phyloP scores from a whole-genome alignment of 2,329 filamentous ascomycete species.

The Claviceps fusiformis region DNA sequence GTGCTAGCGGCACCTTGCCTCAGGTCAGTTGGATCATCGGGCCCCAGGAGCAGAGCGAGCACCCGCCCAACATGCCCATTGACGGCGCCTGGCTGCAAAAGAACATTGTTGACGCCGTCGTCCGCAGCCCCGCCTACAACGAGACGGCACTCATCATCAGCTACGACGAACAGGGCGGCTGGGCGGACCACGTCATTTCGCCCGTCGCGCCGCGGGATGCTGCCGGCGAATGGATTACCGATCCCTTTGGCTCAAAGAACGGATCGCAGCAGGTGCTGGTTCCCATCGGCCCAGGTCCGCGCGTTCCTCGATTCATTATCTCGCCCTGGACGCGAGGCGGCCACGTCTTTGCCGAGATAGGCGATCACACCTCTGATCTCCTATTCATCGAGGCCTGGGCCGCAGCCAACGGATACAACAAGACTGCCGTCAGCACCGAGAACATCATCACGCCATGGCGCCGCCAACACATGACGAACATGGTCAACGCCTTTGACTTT shows the following conservation, averaged over 20 bases:
- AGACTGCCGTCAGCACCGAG: constrained; percentile 14
- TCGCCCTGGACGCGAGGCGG: constrained; percentile 40
- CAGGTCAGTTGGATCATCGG: constrained; percentile 38
- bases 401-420: constrained; percentile 12
- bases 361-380: constrained; percentile 40
- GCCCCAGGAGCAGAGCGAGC: constrained; percentile 29
- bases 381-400: constrained; percentile 36
- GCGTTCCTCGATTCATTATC: constrained; percentile 38
- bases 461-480: constrained; percentile 16
- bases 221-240: constrained; percentile 35
- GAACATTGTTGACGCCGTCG: constrained; percentile 36
- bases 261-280: constrained; percentile 4
- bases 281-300: constrained; percentile 23
- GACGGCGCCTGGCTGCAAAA: constrained; percentile 44
- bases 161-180: constrained; percentile 40
- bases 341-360: constrained; percentile 38
- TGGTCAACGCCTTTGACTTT: constrained; percentile 25
- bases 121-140: constrained; percentile 31
- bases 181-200: constrained; percentile 37
- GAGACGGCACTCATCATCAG: constrained; percentile 36
- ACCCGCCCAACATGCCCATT: constrained; percentile 37
- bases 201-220: constrained; percentile 32
- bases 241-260: constrained; percentile 16
- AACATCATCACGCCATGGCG: constrained; percentile 15
- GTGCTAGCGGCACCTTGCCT: constrained; percentile 34